Base-by-base conservation (phyloP, 345 rosid genomes). In the rapeseed (Brassica napus) region DNA sequence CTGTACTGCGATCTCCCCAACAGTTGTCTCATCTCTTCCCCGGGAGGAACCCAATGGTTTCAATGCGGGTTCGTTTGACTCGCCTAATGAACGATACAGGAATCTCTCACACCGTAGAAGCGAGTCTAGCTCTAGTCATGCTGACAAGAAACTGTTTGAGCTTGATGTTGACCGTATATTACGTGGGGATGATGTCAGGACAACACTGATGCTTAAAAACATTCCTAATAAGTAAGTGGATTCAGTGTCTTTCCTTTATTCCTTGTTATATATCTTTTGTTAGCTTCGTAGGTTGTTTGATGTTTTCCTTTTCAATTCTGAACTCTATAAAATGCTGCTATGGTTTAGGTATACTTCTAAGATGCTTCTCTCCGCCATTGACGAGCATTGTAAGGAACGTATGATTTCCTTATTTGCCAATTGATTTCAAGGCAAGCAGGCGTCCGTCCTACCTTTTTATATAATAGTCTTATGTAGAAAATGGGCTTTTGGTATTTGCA, bases 161-260 rank as follows among this genome's bases (percentile, higher is more conserved):
- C 98, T 94, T 80, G 97, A 94, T 69, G 76, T 91, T 54, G 93
- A 94, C 49, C 89, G 89, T 74, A 92, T 94, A 81, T 61, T 82
- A 74, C 89, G 68, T 67, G 97, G 98, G 55, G 97, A 93, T 15
- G 99, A 95, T 79, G 69, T 60, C 59, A 83, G 99, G 72, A 95
- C 98, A 49, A 95, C 99, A 3, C 89, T 95, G 83, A 93, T 95
- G 99, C 88, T 95, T 81, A 95, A 93, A 84, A 95, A 95, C 73
- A 93, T 95, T 81, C 99, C 98, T 61, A 94, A 94, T 87, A 94
- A 94, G 97, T 92, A 89, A 52, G 89, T 73, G 70, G 72, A 44
- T 28, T 74, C 9, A 57, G 68, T 21, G 16, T 69, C 18, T 69
- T 39, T 69, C 64, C 31, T 64, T 28, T 61, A 15, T 15, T 62